Conservation (phyloP, 192 early-diverging fungal species). For the Coemansia pectinata region DNA sequence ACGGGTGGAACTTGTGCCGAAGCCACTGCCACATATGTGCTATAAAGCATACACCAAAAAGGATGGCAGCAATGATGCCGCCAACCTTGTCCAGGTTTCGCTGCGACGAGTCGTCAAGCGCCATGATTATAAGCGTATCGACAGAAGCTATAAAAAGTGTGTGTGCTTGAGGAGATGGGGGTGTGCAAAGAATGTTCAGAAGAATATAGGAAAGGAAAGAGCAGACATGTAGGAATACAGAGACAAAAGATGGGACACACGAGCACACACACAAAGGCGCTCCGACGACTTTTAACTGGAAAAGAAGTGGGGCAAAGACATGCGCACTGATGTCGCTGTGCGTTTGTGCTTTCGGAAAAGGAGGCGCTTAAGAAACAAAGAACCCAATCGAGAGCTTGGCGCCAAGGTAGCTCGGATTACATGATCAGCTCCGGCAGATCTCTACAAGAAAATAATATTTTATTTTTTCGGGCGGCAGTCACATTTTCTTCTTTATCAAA, state of each 20-base stretch:
- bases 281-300: neutral
- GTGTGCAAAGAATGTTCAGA: neutral
- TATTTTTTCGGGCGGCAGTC: neutral
- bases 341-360: neutral
- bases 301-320: neutral
- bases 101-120: conserved; percentile 28
- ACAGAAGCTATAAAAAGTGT: conserved; percentile 4
- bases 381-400: neutral
- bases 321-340: neutral
- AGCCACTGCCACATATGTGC: conserved; percentile 42
- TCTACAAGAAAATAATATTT: neutral
- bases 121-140: conserved; percentile 15
- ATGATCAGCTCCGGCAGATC: conserved; percentile 2
- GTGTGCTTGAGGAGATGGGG: conserved; percentile 3
- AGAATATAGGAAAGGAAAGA: neutral
- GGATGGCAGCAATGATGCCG: conserved; percentile 43
- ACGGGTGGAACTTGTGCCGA: conserved; percentile 34
- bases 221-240: neutral
- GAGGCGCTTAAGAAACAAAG: neutral
- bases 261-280: neutral
- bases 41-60: conserved; percentile 39
- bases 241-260: neutral
- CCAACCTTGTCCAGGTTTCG: conserved; percentile 47
- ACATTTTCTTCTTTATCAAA: neutral
- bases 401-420: neutral